These are phyloP conservation scores for Helotiales sp. DNA, from an alignment of 2,329 filamentous ascomycete species.

Conservation along the genomic window DNA sequence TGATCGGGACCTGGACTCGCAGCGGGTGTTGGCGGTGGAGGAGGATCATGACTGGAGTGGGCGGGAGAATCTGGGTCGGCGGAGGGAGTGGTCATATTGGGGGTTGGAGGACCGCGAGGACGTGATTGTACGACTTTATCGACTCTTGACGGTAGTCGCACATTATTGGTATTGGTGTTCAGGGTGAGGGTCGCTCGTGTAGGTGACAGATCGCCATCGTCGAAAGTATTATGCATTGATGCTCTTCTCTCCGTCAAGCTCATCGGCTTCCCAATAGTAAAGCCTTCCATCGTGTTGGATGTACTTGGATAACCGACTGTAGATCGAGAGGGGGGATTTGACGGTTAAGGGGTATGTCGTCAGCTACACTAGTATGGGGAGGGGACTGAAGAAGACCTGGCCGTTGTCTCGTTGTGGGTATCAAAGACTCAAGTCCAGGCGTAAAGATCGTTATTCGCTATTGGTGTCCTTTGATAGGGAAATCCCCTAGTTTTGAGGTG, in stretches of 20 bases:
- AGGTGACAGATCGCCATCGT: slow-evolving; percentile 50
- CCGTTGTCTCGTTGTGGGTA: not conserved
- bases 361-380: not conserved
- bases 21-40: slow-evolving; percentile 68
- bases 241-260: slow-evolving; percentile 67
- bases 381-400: not conserved
- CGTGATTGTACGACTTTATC: slow-evolving; percentile 60
- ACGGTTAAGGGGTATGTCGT: not conserved
- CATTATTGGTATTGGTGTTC: slow-evolving; percentile 49
- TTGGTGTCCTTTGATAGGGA: not conserved
- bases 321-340: not conserved
- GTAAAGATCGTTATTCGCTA: not conserved
- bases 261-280: slow-evolving; percentile 49
- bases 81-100: slow-evolving; percentile 69
- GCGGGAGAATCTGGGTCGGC: slow-evolving; percentile 60
- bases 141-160: slow-evolving; percentile 47
- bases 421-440: not conserved
- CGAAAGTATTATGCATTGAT: slow-evolving; percentile 53
- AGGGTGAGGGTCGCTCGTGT: slow-evolving; percentile 51
- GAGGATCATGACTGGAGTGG: slow-evolving; percentile 51
- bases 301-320: not conserved
- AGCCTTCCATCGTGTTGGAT: slow-evolving; percentile 38
- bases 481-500: not conserved
- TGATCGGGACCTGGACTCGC: slow-evolving; percentile 68
- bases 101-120: slow-evolving; percentile 65